Evolutionary conservation across 225 moss, liverwort and hornwort species (phyloP).

Genomic region (Straminergon stramineum): DNA sequence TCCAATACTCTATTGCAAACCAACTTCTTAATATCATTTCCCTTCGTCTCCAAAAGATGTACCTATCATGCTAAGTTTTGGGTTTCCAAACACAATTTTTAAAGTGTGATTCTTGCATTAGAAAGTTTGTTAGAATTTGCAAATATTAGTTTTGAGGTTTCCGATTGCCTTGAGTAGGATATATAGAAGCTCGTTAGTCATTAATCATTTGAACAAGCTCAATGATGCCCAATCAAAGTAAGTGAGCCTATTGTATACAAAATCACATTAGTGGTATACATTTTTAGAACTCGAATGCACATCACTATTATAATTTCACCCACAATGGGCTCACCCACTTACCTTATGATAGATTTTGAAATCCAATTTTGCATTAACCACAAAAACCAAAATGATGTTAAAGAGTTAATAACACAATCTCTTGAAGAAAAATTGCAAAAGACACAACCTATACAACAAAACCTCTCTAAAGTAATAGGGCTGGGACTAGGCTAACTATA

Average conservation of each 20-base stretch:
- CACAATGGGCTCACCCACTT: not conserved
- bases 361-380: not conserved
- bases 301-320: not conserved
- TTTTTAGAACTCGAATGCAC: not conserved
- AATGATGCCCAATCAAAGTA: not conserved
- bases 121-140: not conserved
- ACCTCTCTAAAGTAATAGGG: too few relatives aligned
- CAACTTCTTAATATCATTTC: not conserved
- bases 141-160: not conserved
- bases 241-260: not conserved
- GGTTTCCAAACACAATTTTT: not conserved
- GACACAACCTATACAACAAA: accelerated
- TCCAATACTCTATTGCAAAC: not conserved
- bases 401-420: not conserved
- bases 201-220: not conserved
- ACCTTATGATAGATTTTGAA: not conserved
- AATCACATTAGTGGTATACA: not conserved
- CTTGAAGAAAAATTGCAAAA: not conserved
- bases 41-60: not conserved
- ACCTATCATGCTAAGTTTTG: not conserved
- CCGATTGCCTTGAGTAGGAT: not conserved
- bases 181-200: too few relatives aligned
- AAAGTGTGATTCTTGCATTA: not conserved
- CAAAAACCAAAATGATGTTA: too few relatives aligned
- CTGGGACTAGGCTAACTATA: accelerated